phyloP scores from a whole-genome alignment of 2,329 filamentous ascomycete genomes.

The Thielaviopsis euricoi region DNA sequence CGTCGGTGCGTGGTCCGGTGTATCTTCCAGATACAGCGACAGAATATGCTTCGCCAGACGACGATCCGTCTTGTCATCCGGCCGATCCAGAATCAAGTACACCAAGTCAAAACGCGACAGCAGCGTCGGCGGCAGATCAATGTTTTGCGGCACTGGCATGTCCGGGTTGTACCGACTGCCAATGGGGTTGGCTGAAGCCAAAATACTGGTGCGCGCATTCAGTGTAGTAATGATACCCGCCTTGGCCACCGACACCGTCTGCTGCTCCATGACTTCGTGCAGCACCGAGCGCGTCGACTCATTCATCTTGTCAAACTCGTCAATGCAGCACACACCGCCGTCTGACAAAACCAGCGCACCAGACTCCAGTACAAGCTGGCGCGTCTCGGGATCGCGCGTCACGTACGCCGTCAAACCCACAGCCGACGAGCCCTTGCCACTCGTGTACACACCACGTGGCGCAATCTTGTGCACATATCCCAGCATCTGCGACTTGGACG shows the following conservation, averaged over 20 bases:
- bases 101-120: slow-evolving; percentile 94
- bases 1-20: slow-evolving; percentile 64
- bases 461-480: slow-evolving; percentile 96
- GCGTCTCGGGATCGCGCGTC: slow-evolving; percentile 63
- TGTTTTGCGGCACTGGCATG: slow-evolving; percentile 90
- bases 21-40: slow-evolving; percentile 92
- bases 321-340: slow-evolving; percentile 70
- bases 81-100: slow-evolving; percentile 85
- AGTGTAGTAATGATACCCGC: slow-evolving; percentile 93
- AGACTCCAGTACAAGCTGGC: slow-evolving; percentile 65
- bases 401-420: slow-evolving; percentile 71
- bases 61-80: slow-evolving; percentile 80
- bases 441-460: slow-evolving; percentile 70
- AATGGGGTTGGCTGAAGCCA: slow-evolving; percentile 94
- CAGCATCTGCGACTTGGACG: slow-evolving; percentile 85
- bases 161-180: slow-evolving; percentile 96
- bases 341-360: slow-evolving; percentile 66
- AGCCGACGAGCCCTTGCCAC: slow-evolving; percentile 64
- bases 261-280: slow-evolving; percentile 79
- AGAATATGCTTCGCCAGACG: slow-evolving; percentile 82
- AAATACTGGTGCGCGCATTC: slow-evolving; percentile 86
- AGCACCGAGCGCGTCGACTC: slow-evolving; percentile 64
- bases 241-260: slow-evolving; percentile 72
- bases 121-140: slow-evolving; percentile 87
- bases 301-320: slow-evolving; percentile 79